phyloP scores from a whole-genome alignment of 106 monocot genomes.

The Dioscorea zingiberensis region DNA sequence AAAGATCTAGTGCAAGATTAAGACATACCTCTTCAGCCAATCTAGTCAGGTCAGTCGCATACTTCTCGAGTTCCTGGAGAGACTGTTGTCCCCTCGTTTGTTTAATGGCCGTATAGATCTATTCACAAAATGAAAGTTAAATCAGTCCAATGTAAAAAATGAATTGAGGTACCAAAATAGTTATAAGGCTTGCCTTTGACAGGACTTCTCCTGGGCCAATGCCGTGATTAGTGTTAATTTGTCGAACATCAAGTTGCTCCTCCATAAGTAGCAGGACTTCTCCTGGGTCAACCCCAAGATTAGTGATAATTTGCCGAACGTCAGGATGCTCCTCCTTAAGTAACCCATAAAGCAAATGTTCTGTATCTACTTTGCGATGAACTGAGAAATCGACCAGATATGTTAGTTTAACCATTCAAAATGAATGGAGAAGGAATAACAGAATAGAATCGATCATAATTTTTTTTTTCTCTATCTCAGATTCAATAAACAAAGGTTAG shows the following conservation, averaged over 20 bases:
- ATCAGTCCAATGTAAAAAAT: slow-evolving; percentile 30
- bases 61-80: slow-evolving; percentile 40
- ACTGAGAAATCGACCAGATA: no score
- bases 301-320: slow-evolving; percentile 32
- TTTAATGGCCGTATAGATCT: no score
- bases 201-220: neutral
- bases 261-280: no score
- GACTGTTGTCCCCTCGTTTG: slow-evolving; percentile 34
- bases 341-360: slow-evolving; percentile 41
- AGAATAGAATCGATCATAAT: no score
- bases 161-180: no score
- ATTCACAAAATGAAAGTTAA: slow-evolving; percentile 30
- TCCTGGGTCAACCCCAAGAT: slow-evolving; percentile 34
- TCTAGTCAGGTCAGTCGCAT: slow-evolving; percentile 36
- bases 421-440: no score
- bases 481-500: no score
- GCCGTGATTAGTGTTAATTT: slow-evolving; percentile 19
- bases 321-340: slow-evolving; percentile 38
- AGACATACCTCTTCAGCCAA: slow-evolving; percentile 31
- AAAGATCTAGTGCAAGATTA: no score
- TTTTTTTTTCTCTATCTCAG: no score
- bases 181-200: neutral
- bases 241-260: no score
- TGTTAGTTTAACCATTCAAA: no score
- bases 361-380: slow-evolving; percentile 35